Percentiles rank a stretch among this genome's conserved stretches.
Conservation (phyloP, 2,329 filamentous ascomycete species). For the Alternaria conjuncta region DNA sequence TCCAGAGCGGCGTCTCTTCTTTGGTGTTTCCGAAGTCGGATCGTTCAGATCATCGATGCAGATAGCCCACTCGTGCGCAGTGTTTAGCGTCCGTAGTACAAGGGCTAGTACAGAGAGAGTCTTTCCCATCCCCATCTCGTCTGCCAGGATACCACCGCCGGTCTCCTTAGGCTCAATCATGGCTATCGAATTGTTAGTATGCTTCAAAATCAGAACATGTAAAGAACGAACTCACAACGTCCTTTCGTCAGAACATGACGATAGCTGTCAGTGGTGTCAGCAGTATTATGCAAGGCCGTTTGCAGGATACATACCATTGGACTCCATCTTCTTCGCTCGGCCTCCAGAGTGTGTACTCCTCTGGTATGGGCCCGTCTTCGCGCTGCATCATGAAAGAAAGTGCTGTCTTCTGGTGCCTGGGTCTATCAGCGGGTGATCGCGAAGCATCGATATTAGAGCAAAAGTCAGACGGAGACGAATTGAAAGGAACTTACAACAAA, state of each 20-base stretch:
- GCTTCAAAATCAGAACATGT: background rate
- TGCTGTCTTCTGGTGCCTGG: constrained; percentile 34
- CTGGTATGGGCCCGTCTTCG: constrained; percentile 40
- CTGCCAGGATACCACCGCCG: constrained; percentile 61
- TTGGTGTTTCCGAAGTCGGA: background rate
- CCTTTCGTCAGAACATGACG: constrained; percentile 52
- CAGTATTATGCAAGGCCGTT: background rate
- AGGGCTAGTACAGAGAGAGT: constrained; percentile 61
- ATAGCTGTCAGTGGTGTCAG: constrained; percentile 30
- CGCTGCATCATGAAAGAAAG: constrained; percentile 40
- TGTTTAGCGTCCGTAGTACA: constrained; percentile 51
- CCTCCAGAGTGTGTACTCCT: constrained; percentile 37
- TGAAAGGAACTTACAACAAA: constrained; percentile 8
- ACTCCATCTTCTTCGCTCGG: constrained; percentile 23
- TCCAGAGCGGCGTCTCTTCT: constrained; percentile 14
- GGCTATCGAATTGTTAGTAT: background rate
- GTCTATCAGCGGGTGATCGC: background rate
- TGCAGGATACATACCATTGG: constrained; percentile 18
- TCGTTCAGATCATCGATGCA: background rate
- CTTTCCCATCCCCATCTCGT: constrained; percentile 69
- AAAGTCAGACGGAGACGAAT: background rate
- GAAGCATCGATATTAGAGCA: background rate
- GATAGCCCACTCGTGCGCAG: constrained; percentile 47
- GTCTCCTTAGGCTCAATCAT: constrained; percentile 29
- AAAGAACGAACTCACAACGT: constrained; percentile 12